Conservation (phyloP, 2,329 filamentous ascomycete species). For the Simplicillium sp. region DNA sequence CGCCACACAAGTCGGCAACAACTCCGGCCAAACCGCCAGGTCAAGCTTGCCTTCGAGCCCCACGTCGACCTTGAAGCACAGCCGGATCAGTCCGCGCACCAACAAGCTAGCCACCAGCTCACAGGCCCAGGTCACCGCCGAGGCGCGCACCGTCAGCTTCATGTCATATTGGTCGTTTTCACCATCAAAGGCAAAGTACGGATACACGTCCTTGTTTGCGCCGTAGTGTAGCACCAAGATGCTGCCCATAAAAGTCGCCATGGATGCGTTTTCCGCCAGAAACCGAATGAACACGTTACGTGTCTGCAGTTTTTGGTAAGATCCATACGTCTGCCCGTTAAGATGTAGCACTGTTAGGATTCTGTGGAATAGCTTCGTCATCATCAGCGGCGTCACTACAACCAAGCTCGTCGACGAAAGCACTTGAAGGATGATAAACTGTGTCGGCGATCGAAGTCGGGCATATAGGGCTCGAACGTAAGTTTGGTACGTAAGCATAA, state of each 20-base stretch:
- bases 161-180: constrained; percentile 46
- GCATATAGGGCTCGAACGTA: constrained; percentile 62
- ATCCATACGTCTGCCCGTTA: constrained; percentile 49
- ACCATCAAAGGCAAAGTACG: constrained; percentile 57
- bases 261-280: constrained; percentile 57
- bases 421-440: constrained; percentile 57
- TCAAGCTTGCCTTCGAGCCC: constrained; percentile 56
- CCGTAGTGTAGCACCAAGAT: constrained; percentile 59
- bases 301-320: constrained; percentile 57
- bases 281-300: constrained; percentile 60
- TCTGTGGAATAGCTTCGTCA: constrained; percentile 50
- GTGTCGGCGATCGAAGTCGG: constrained; percentile 52
- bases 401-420: constrained; percentile 55
- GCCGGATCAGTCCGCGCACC: constrained; percentile 47
- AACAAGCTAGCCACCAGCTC: constrained; percentile 53
- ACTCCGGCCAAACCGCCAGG: constrained; percentile 56
- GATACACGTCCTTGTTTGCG: constrained; percentile 57
- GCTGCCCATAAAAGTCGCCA: constrained; percentile 58
- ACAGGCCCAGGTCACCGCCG: constrained; percentile 56
- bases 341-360: constrained; percentile 42
- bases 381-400: constrained; percentile 53
- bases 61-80: constrained; percentile 51
- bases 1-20: constrained; percentile 55
- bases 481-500: constrained; percentile 61
- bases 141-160: constrained; percentile 52